Percentiles rank a stretch among this genome's conserved stretches.
phyloP scores from a whole-genome alignment of 2,329 filamentous ascomycete genomes.

The Aspergillus caelatus region DNA sequence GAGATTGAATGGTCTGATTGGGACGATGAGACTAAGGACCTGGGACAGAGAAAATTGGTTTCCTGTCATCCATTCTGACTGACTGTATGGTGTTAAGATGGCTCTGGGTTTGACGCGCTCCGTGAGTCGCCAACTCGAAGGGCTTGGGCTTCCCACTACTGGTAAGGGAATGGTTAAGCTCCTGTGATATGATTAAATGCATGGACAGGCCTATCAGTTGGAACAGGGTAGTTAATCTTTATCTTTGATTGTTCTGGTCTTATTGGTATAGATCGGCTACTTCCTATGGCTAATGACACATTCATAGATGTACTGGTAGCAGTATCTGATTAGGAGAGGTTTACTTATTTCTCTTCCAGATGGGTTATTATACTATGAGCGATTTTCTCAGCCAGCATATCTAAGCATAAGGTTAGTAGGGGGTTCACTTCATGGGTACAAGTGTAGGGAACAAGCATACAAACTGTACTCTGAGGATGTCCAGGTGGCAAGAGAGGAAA shows the following conservation, averaged over 20 bases:
- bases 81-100: neutral
- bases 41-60: neutral
- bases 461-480: neutral
- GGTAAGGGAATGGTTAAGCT: neutral
- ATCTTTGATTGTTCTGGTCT: neutral
- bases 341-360: neutral
- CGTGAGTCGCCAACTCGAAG: neutral
- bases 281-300: too few species aligned
- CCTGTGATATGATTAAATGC: too few species aligned
- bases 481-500: constrained; percentile 9
- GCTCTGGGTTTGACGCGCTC: too few species aligned
- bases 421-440: neutral
- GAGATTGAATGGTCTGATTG: neutral
- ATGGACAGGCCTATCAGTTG: accelerated
- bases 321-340: too few species aligned
- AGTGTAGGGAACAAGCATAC: neutral
- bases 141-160: too few species aligned
- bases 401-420: neutral
- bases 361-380: neutral
- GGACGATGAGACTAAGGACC: neutral
- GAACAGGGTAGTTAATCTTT: neutral
- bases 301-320: too few species aligned
- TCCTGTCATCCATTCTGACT: neutral
- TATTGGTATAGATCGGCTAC: neutral
- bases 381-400: neutral